These are phyloP conservation scores for Pneumocystis murina DNA, from an alignment of 1,139 yeast genomes.

Conservation along the genomic window DNA sequence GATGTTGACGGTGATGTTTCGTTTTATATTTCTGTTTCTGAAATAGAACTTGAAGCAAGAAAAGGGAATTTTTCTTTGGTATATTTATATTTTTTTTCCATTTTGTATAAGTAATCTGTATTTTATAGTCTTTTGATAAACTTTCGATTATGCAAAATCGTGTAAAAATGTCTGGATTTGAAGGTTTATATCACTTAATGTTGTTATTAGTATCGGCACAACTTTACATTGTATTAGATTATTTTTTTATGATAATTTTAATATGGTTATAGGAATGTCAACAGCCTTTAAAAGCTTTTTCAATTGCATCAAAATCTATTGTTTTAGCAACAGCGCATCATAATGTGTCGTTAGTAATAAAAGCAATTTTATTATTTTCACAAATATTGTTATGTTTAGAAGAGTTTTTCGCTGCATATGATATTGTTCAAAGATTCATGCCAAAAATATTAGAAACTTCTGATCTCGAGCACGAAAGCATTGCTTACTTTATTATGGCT, in stretches of 20 bases:
- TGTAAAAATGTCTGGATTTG: background rate
- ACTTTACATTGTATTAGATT: background rate
- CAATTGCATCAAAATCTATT: background rate
- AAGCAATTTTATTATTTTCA: background rate
- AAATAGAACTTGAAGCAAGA: background rate
- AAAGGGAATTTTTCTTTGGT: background rate
- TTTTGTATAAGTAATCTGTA: background rate
- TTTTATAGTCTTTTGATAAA: background rate
- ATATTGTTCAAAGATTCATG: background rate
- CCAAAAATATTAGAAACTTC: background rate
- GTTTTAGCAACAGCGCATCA: background rate
- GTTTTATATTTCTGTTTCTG: background rate
- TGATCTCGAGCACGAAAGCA: background rate
- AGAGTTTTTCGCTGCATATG: background rate
- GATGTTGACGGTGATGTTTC: background rate
- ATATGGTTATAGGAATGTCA: background rate
- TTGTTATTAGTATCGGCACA: background rate
- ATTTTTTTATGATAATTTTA: background rate
- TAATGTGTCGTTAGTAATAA: background rate
- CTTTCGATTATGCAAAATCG: background rate
- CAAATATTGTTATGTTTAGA: background rate
- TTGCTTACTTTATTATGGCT: background rate
- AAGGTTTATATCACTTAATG: background rate
- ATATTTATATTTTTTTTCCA: background rate
- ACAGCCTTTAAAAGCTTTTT: background rate